Evolutionary conservation across 768 basidiomycete genomes (phyloP).

Genomic region (Boletus vermiculosoides): DNA sequence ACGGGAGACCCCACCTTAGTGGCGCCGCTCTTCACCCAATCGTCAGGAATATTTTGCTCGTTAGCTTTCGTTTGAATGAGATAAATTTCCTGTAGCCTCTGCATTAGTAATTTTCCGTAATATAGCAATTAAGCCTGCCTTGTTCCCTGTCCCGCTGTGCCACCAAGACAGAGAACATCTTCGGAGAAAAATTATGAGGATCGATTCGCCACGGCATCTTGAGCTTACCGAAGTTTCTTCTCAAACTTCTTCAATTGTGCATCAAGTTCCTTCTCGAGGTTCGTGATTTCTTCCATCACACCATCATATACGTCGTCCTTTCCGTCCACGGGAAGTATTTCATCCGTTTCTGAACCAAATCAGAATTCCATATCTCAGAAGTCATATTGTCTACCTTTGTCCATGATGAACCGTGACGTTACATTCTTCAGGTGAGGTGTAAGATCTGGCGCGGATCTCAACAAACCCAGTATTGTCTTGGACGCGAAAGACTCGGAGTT

Average conservation of each 20-base stretch:
- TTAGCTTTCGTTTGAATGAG: slow-evolving; percentile 69
- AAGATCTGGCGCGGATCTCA: slow-evolving; percentile 83
- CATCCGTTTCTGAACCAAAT: slow-evolving; percentile 51
- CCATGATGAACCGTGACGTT: slow-evolving; percentile 58
- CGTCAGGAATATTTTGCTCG: slow-evolving; percentile 66
- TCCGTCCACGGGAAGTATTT: slow-evolving; percentile 79
- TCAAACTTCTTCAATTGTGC: slow-evolving; percentile 61
- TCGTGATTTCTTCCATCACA: slow-evolving; percentile 66
- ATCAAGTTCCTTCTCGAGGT: slow-evolving; percentile 72
- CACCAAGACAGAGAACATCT: slow-evolving; percentile 54
- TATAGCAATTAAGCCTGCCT: slow-evolving; percentile 42
- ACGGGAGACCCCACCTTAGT: slow-evolving; percentile 63
- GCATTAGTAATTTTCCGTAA: background rate
- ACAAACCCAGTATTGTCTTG: slow-evolving; percentile 67
- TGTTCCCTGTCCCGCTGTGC: slow-evolving; percentile 82
- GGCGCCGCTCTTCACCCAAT: slow-evolving; percentile 77
- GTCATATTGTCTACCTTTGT: slow-evolving; percentile 49
- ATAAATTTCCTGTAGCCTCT: slow-evolving; percentile 75
- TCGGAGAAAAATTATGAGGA: slow-evolving; percentile 33
- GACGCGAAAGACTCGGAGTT: slow-evolving; percentile 74
- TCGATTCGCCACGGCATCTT: slow-evolving; percentile 4
- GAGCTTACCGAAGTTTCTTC: slow-evolving; percentile 60
- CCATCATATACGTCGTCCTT: slow-evolving; percentile 85
- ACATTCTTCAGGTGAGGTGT: slow-evolving; percentile 68
- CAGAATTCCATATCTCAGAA: slow-evolving; percentile 19